Percentiles rank a stretch among this genome's conserved stretches.
These are phyloP conservation scores for Fusarium tricinctum DNA, from an alignment of 2,329 filamentous ascomycete genomes.

Conservation along the genomic window DNA sequence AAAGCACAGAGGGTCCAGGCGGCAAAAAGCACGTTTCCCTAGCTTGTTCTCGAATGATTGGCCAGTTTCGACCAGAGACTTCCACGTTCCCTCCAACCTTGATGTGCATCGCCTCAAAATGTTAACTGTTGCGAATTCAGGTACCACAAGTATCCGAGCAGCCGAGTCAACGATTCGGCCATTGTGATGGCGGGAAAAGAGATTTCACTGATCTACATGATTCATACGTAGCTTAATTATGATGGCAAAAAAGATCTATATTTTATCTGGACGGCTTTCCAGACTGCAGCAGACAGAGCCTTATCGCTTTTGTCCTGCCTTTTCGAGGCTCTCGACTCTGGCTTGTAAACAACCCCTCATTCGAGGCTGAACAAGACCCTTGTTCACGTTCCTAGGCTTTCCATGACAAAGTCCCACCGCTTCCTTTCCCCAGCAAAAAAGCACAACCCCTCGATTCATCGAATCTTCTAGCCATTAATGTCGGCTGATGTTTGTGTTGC, in stretches of 20 bases:
- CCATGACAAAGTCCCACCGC: slow-evolving; percentile 38
- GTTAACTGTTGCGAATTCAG: slow-evolving; percentile 35
- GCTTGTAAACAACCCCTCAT: slow-evolving; percentile 27
- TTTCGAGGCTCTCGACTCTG: slow-evolving; percentile 8
- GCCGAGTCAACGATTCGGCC: slow-evolving; percentile 33
- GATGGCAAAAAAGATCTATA: slow-evolving; percentile 11
- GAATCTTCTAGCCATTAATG: slow-evolving; percentile 47
- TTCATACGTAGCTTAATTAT: slow-evolving; percentile 18
- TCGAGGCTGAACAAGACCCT: slow-evolving; percentile 43
- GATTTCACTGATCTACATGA: slow-evolving; percentile 27
- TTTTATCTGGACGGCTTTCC: no score
- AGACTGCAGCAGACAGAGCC: neutral
- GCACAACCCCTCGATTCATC: slow-evolving; percentile 32
- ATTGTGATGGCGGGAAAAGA: slow-evolving; percentile 11
- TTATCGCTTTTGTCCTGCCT: slow-evolving; percentile 7
- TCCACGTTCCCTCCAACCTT: slow-evolving; percentile 39
- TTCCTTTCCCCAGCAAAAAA: slow-evolving; percentile 29
- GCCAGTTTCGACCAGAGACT: slow-evolving; percentile 43
- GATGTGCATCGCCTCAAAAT: slow-evolving; percentile 33
- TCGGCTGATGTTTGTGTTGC: slow-evolving; percentile 12
- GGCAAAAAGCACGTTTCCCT: slow-evolving; percentile 36
- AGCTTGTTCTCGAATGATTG: slow-evolving; percentile 40
- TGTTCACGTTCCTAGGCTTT: slow-evolving; percentile 41
- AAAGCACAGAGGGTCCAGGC: slow-evolving; percentile 36
- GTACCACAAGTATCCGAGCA: slow-evolving; percentile 35